These are phyloP conservation scores for Globisporangium okanoganense DNA, from an alignment of 352 stramenopile species.

Conservation along the genomic window DNA sequence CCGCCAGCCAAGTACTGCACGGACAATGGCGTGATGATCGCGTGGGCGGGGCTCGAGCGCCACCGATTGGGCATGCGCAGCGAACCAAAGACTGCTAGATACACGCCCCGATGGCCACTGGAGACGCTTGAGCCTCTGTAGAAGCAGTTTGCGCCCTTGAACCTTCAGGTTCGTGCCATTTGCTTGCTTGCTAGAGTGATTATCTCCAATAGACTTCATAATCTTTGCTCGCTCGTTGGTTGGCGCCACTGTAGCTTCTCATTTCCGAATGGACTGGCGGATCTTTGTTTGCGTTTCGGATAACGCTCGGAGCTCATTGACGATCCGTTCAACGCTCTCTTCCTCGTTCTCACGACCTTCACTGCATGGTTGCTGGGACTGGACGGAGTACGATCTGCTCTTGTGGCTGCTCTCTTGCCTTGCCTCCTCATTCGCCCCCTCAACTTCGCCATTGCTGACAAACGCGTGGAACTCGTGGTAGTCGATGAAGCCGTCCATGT, in stretches of 20 bases:
- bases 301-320: conserved; percentile 39
- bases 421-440: background rate
- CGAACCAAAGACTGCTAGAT: conserved; percentile 45
- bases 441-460: conserved; percentile 18
- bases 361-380: background rate
- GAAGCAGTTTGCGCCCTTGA: background rate
- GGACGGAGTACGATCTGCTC: background rate
- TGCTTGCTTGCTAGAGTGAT: conserved; percentile 1
- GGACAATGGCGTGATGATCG: conserved; percentile 97
- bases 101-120: conserved; percentile 75
- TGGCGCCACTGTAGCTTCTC: background rate
- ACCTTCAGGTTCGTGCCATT: background rate
- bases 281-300: conserved; percentile 36
- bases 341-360: background rate
- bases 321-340: conserved; percentile 23
- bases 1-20: conserved; percentile 92
- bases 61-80: conserved; percentile 52
- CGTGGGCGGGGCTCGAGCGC: conserved; percentile 90
- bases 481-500: conserved; percentile 54
- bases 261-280: conserved; percentile 15
- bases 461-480: conserved; percentile 62
- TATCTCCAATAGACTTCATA: background rate
- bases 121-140: conserved; percentile 51
- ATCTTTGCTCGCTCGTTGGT: background rate
- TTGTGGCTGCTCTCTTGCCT: background rate